Base-by-base conservation (phyloP, 257 asterid species). In the Salvia rosmarinus region DNA sequence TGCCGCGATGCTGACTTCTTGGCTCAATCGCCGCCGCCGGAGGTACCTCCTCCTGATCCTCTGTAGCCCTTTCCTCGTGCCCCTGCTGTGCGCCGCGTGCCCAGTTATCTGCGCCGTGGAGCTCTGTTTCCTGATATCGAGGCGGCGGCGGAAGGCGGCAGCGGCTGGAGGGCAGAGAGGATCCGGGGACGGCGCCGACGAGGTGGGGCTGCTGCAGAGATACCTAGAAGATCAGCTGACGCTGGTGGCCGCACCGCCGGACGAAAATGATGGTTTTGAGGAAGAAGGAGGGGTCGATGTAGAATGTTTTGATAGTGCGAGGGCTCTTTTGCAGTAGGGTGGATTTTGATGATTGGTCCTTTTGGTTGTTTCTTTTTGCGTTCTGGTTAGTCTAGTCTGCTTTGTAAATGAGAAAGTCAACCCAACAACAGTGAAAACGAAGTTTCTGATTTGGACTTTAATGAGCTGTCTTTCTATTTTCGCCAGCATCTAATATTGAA, bases 201-300 rank as follows among this genome's bases (percentile, higher is more conserved):
- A 59, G 10, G 79, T n/a, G 6, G 78, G 82, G n/a, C 44, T 81
- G 88, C 74, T 85, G 79, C 83, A 77, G 80, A 77, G 88, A 70
- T 85, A 85, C 68, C 76, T 85, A 68, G 86, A 85, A 32, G 90
- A 85, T 68, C 87, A 85, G 77, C 64, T 85, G 61, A 47, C 40
- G 54, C 84, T 85, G 23, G 87, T 78, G 67, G 50, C 40, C 23
- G 80, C 52, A 37, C 59, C 79, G 72, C 67, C 70, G 63, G 83
- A 72, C 30, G 81, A 20, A 4, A 82, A 64, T 21, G 86, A 57
- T 65, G 51, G 52, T 43, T 66, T 60, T 11, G 58, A 50, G 56
- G 81, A 61, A 11, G 75, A 43, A 23, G 75, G 42, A 16, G 83
- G 75, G 85, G 73, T 71, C 43, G 83, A 79, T 80, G 75, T 74